These are phyloP conservation scores for Meredithiella fracta DNA, from an alignment of 2,329 filamentous ascomycete species.

Conservation along the genomic window DNA sequence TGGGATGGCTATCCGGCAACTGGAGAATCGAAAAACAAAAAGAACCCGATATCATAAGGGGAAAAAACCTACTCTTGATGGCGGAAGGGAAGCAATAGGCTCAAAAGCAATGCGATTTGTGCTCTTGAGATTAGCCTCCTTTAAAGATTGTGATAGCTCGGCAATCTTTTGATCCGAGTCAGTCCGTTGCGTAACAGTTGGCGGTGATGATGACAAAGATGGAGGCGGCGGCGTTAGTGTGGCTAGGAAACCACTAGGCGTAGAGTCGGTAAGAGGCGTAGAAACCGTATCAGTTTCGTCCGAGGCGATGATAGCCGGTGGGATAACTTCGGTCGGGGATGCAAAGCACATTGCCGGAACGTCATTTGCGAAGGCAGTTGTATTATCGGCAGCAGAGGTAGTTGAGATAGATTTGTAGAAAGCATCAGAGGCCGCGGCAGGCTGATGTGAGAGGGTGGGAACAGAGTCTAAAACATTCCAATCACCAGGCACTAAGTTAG, in stretches of 20 bases:
- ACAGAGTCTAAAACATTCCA: no score
- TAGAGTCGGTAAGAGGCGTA: neutral
- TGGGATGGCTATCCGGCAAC: neutral
- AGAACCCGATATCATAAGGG: neutral
- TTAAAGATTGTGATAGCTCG: slow-evolving; percentile 9
- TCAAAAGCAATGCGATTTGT: slow-evolving; percentile 43
- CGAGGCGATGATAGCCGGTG: slow-evolving; percentile 5
- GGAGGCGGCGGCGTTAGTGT: slow-evolving; percentile 11
- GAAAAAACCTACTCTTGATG: slow-evolving; percentile 51
- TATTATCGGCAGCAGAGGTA: slow-evolving; percentile 2
- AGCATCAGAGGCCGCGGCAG: neutral
- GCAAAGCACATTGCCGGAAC: slow-evolving; percentile 10
- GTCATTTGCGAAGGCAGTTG: neutral
- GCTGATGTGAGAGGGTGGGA: no score
- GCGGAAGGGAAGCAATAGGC: slow-evolving; percentile 63
- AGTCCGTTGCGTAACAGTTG: neutral
- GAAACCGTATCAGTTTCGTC: neutral
- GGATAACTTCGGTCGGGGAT: slow-evolving; percentile 5
- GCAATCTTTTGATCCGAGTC: slow-evolving; percentile 7
- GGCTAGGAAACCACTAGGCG: slow-evolving; percentile 7
- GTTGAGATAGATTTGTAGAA: slow-evolving; percentile 9
- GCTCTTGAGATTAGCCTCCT: slow-evolving; percentile 11
- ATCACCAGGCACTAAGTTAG: no score
- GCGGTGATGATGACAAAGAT: neutral
- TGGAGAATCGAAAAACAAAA: neutral